Evolutionary conservation across 371 early-diverging fungal species (phyloP).

Genomic region (Coemansia linderi): DNA sequence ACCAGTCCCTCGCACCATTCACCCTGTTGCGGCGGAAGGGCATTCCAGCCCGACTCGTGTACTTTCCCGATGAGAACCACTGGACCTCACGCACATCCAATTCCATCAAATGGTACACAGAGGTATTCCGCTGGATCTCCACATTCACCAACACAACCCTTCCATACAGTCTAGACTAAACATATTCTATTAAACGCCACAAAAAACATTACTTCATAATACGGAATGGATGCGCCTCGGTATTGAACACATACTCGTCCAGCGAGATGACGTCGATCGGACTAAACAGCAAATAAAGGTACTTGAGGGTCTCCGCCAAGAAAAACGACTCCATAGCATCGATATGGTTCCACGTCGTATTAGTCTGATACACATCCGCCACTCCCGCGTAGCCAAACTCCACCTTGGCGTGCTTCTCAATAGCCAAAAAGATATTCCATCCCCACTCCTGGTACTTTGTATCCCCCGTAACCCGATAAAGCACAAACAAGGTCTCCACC

Average conservation of each 20-base stretch:
- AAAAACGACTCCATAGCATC: slow-evolving; percentile 72
- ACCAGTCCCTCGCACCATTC: slow-evolving; percentile 73
- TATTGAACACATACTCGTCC: slow-evolving; percentile 82
- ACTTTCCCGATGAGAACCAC: slow-evolving; percentile 79
- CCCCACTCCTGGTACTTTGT: slow-evolving; percentile 79
- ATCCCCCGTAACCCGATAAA: slow-evolving; percentile 82
- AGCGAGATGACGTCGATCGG: slow-evolving; percentile 69
- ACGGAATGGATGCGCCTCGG: slow-evolving; percentile 85
- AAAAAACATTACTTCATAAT: slow-evolving; percentile 16
- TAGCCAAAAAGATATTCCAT: slow-evolving; percentile 79
- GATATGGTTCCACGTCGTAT: slow-evolving; percentile 56
- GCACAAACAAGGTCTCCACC: slow-evolving; percentile 78
- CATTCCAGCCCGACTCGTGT: slow-evolving; percentile 66
- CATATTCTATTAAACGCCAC: neutral
- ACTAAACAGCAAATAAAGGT: slow-evolving; percentile 86
- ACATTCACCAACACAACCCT: slow-evolving; percentile 31
- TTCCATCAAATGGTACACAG: slow-evolving; percentile 69
- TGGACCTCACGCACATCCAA: slow-evolving; percentile 69
- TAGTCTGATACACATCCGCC: slow-evolving; percentile 63
- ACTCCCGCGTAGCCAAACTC: slow-evolving; percentile 77
- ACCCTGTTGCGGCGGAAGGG: slow-evolving; percentile 75
- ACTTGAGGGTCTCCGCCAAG: slow-evolving; percentile 93
- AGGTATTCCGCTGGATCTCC: slow-evolving; percentile 66
- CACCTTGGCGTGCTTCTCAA: slow-evolving; percentile 73
- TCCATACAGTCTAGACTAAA: slow-evolving; percentile 18